phyloP scores from a whole-genome alignment of 768 basidiomycete species.

The Termitomyces sp. region DNA sequence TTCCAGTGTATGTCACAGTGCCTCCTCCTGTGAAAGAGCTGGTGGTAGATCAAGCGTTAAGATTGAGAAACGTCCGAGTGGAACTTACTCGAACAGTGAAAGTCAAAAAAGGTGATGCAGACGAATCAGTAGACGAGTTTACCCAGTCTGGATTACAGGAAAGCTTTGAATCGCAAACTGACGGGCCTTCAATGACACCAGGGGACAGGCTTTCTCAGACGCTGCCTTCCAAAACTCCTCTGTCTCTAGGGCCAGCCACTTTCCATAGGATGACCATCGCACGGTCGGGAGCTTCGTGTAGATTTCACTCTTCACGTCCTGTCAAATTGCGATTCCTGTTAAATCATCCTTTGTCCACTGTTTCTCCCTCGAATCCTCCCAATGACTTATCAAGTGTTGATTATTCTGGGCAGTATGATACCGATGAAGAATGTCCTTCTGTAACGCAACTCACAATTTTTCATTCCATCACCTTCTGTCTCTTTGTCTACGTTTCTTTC shows the following conservation, averaged over 20 bases:
- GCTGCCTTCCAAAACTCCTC: slow-evolving; percentile 37
- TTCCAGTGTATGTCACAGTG: slow-evolving; percentile 76
- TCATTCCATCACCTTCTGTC: slow-evolving; percentile 74
- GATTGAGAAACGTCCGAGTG: slow-evolving; percentile 74
- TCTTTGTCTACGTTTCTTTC: slow-evolving; percentile 73
- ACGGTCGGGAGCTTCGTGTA: slow-evolving; percentile 86
- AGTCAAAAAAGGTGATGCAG: slow-evolving; percentile 40
- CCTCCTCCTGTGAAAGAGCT: slow-evolving; percentile 67
- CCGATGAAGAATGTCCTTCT: slow-evolving; percentile 61
- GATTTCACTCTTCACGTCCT: slow-evolving; percentile 74
- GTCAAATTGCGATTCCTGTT: slow-evolving; percentile 79
- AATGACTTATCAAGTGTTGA: slow-evolving; percentile 36
- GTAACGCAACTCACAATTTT: slow-evolving; percentile 80
- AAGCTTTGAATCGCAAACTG: slow-evolving; percentile 11
- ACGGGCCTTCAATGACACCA: slow-evolving; percentile 25
- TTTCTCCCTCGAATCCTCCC: slow-evolving; percentile 43
- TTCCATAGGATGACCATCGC: slow-evolving; percentile 50
- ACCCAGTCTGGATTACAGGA: slow-evolving; percentile 14
- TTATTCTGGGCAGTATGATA: slow-evolving; percentile 42
- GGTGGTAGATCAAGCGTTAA: slow-evolving; percentile 62
- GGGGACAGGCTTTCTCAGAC: slow-evolving; percentile 23
- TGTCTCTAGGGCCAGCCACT: slow-evolving; percentile 16
- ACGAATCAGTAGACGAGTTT: slow-evolving; percentile 27
- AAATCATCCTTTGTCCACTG: slow-evolving; percentile 51
- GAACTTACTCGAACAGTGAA: slow-evolving; percentile 70